Conservation (phyloP, 139 green algal genomes). For the Chloropicon primus region DNA sequence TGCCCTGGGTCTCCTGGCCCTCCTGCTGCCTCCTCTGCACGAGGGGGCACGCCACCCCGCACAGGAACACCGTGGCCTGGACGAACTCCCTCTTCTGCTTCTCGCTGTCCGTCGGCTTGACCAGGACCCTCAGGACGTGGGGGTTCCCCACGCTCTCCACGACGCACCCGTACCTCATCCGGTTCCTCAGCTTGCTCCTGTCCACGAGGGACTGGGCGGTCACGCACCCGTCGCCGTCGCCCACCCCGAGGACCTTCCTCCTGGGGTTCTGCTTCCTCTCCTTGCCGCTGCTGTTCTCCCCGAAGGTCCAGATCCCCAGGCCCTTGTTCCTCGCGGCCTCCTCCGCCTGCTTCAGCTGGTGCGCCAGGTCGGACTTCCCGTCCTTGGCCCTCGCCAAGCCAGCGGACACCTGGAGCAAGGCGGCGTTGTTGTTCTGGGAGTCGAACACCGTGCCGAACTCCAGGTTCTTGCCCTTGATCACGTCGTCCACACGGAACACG, state of each 20-base stretch:
- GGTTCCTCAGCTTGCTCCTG: not conserved
- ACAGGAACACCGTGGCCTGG: not conserved
- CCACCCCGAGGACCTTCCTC: not conserved
- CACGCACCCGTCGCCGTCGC: not conserved
- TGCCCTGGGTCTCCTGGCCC: not conserved
- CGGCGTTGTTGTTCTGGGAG: slow-evolving; percentile 51
- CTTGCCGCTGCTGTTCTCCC: not conserved
- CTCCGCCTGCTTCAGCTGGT: slow-evolving; percentile 57
- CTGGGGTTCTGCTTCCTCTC: not conserved
- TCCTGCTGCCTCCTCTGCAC: not conserved
- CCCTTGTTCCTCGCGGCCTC: slow-evolving; percentile 44
- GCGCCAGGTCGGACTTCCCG: slow-evolving; percentile 62
- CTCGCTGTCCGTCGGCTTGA: not conserved
- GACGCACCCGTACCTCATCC: not conserved
- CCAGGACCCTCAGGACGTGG: not conserved
- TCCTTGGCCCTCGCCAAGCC: slow-evolving; percentile 70
- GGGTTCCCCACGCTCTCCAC: not conserved
- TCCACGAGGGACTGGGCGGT: not conserved
- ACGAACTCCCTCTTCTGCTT: not conserved
- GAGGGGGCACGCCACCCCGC: not conserved
- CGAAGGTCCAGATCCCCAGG: slow-evolving; percentile 56
- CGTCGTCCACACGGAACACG: slow-evolving; percentile 86
- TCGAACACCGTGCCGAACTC: slow-evolving; percentile 88
- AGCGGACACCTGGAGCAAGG: slow-evolving; percentile 38
- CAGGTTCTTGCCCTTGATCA: slow-evolving; percentile 51